These are phyloP conservation scores for Excoecaria agallocha DNA, from an alignment of 345 rosid species.

Conservation along the genomic window DNA sequence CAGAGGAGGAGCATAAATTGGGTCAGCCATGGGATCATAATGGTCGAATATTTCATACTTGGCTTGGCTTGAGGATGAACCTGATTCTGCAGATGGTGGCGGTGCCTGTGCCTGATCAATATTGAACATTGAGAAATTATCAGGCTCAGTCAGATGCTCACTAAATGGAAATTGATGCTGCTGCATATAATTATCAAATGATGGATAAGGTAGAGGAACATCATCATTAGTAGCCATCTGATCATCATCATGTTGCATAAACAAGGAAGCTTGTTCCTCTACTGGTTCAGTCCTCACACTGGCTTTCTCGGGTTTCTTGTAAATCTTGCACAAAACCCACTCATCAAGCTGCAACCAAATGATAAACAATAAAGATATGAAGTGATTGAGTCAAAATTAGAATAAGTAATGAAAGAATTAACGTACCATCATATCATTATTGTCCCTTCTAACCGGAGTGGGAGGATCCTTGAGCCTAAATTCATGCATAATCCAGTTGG, in stretches of 20 bases:
- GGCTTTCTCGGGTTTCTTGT: slow-evolving; percentile 9
- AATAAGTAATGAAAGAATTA: not conserved
- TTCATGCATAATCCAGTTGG: slow-evolving; percentile 35
- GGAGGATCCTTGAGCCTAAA: not conserved
- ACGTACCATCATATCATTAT: slow-evolving; percentile 26
- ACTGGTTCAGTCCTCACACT: not conserved
- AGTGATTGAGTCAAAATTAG: too few species aligned
- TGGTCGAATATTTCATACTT: too few species aligned
- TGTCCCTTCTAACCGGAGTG: not conserved
- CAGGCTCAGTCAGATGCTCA: too few species aligned
- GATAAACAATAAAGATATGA: not conserved
- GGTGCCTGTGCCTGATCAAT: too few species aligned
- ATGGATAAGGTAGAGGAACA: too few species aligned
- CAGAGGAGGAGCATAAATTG: too few species aligned
- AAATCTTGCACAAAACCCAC: slow-evolving; percentile 26
- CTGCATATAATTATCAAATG: too few species aligned
- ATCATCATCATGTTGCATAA: not conserved
- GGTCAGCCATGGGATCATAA: too few species aligned
- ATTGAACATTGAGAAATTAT: too few species aligned
- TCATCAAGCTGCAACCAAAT: slow-evolving; percentile 24
- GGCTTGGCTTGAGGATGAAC: too few species aligned
- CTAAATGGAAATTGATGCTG: too few species aligned
- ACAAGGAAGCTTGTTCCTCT: not conserved
- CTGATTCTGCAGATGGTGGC: too few species aligned
- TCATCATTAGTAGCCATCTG: not conserved